Percentiles rank a stretch among this genome's conserved stretches.
Conservation (phyloP, 2,329 filamentous ascomycete genomes). For the Podosphaera leucotricha region DNA sequence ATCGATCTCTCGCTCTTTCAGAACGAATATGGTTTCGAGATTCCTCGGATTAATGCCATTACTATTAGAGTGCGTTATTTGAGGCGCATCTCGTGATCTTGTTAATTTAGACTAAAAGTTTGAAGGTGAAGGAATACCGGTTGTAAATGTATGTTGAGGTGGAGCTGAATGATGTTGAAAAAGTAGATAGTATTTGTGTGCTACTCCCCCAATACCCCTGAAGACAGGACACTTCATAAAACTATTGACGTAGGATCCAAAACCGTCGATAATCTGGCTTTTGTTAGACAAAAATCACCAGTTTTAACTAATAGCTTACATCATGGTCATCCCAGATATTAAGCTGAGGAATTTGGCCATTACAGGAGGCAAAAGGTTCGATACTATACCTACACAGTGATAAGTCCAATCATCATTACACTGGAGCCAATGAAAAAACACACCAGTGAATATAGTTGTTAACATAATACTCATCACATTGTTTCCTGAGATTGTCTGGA, state of each 20-base stretch:
- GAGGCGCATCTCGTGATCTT: constrained; percentile 19
- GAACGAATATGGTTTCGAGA: constrained; percentile 50
- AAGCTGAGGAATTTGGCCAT: constrained; percentile 80
- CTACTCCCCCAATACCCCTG: constrained; percentile 69
- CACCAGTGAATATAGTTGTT: constrained; percentile 64
- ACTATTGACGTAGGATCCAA: constrained; percentile 75
- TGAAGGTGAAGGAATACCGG: constrained; percentile 25
- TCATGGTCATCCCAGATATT: constrained; percentile 98
- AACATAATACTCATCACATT: constrained; percentile 77
- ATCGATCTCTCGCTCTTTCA: constrained; percentile 32
- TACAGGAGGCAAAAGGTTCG: constrained; percentile 65
- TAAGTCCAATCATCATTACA: not conserved
- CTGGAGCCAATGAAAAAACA: constrained; percentile 24
- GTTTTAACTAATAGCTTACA: constrained; percentile 30
- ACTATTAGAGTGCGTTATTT: constrained; percentile 35
- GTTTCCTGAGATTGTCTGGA: constrained; percentile 51
- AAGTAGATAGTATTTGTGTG: constrained; percentile 94
- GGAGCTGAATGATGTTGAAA: constrained; percentile 90
- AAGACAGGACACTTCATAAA: constrained; percentile 92
- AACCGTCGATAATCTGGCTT: constrained; percentile 53
- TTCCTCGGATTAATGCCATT: constrained; percentile 43
- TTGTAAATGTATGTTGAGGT: constrained; percentile 65
- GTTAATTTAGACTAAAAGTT: constrained; percentile 4
- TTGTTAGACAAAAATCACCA: not conserved
- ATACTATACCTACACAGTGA: constrained; percentile 38